Conservation (phyloP, 2,329 filamentous ascomycete genomes). For the Colletotrichum gloeosporioides region DNA sequence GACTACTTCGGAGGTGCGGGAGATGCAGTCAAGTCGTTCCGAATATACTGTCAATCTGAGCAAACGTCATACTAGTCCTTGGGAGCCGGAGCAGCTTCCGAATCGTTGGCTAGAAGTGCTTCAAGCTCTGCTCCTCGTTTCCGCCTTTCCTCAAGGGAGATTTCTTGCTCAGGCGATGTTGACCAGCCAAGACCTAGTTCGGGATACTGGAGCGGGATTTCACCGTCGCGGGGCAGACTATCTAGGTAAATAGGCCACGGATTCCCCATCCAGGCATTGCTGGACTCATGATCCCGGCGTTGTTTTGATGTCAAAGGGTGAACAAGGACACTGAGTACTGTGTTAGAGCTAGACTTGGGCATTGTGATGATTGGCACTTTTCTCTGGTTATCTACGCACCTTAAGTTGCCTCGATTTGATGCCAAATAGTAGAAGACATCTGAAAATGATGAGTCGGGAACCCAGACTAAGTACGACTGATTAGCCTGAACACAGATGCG, state of each 20-base stretch:
- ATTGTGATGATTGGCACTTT: not conserved
- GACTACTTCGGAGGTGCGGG: no score
- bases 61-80: constrained; percentile 12
- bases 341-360: not conserved
- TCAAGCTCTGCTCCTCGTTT: constrained; percentile 32
- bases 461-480: constrained; percentile 29
- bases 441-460: constrained; percentile 38
- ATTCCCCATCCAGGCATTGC: constrained; percentile 37
- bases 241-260: constrained; percentile 39
- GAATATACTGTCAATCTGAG: not conserved
- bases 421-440: constrained; percentile 39
- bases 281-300: constrained; percentile 35
- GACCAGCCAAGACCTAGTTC: constrained; percentile 36
- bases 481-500: not conserved
- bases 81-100: constrained; percentile 35
- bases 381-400: constrained; percentile 19
- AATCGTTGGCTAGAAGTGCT: constrained; percentile 30
- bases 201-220: constrained; percentile 36
- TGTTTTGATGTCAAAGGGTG: constrained; percentile 35
- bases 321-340: constrained; percentile 29
- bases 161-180: constrained; percentile 28
- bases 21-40: no score
- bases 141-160: constrained; percentile 34
- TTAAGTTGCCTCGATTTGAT: constrained; percentile 33
- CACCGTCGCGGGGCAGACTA: constrained; percentile 28